Evolutionary conservation across 2,329 filamentous ascomycete genomes (phyloP), one percentile per base, ranked within the genome.

Genomic region (Calonectria pauciramosa): DNA sequence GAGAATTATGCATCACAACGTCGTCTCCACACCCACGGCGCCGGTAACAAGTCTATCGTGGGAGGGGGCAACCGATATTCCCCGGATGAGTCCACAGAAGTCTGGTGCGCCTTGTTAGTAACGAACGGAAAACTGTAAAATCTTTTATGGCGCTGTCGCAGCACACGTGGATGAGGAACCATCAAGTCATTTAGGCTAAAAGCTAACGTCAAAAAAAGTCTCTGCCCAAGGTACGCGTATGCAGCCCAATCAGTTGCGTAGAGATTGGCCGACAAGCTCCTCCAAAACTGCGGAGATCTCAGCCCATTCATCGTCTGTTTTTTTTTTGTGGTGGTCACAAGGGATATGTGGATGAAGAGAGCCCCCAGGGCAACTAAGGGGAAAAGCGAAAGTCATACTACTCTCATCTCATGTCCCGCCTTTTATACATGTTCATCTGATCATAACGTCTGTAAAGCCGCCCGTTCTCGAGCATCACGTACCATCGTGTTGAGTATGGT

Each of bases 101-200:
- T 23, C 11, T n/a, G 44, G 20, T 11, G 44, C 9, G 44, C 44
- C n/a, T 23, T 23, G 44, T 23, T 7, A 13, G 44, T 47, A 23
- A 8, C 41, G 5, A n/a, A 44, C 16, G 41, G 18, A 44, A 9
- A 23, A 23, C n/a, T 11, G 44, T 18, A 47, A 23, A 41, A n/a
- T 23, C n/a, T 47, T n/a, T 6, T 23, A 47, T 47, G 44, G 44
- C 41, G 41, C 9, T 47, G 18, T 47, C 10, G 44, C 7, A 34
- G 28, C 52, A 34, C 52, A 56, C 23, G 18, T 34, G 30, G 52
- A 34, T 10, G 28, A 56, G 52, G 30, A 56, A 56, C 28, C 52
- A 56, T 56, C 30, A 56, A 32, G 44, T 47, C 52, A 56, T 56
- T 56, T 56, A 56, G 52, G 28, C 52, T 56, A 56, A 56, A 56